Evolutionary conservation across 441 rosid species (phyloP).

Genomic region (Breynia disticha): DNA sequence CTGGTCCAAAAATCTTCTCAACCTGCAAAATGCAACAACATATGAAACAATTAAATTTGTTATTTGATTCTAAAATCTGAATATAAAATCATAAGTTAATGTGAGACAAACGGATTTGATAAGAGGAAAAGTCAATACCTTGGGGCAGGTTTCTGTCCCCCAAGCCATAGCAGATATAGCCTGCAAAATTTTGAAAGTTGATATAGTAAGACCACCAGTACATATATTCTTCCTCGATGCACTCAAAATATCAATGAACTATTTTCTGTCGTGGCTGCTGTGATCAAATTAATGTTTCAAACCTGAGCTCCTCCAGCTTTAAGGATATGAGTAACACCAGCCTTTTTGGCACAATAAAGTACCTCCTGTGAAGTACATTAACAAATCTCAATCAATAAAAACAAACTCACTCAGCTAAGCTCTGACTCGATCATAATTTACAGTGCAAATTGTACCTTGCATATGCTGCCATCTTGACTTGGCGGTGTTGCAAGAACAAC

Average conservation of each 20-base stretch:
- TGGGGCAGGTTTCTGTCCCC: slow-evolving; percentile 95
- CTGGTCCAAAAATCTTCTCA: slow-evolving; percentile 90
- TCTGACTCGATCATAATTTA: neutral
- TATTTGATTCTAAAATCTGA: neutral
- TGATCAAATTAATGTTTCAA: neutral
- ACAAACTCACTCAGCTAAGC: neutral
- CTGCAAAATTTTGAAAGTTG: slow-evolving; percentile 21
- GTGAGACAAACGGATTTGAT: neutral
- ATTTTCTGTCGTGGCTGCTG: neutral
- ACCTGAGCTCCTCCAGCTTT: slow-evolving; percentile 99
- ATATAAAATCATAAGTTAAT: neutral
- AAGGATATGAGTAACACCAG: slow-evolving; percentile 87
- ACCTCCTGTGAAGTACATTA: slow-evolving; percentile 50
- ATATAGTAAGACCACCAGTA: neutral
- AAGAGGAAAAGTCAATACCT: slow-evolving; percentile 42
- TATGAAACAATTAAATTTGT: neutral
- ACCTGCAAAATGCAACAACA: slow-evolving; percentile 36
- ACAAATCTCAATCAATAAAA: too few relatives aligned
- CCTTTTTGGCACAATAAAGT: slow-evolving; percentile 82
- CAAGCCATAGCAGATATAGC: slow-evolving; percentile 97
- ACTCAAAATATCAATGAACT: neutral
- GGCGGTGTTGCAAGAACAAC: slow-evolving; percentile 94
- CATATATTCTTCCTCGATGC: slow-evolving; percentile 5
- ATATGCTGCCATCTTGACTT: slow-evolving; percentile 71
- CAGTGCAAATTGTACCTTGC: slow-evolving; percentile 49